Conservation (phyloP, 1,284 basidiomycete species). For the Ganoderma lucidum region DNA sequence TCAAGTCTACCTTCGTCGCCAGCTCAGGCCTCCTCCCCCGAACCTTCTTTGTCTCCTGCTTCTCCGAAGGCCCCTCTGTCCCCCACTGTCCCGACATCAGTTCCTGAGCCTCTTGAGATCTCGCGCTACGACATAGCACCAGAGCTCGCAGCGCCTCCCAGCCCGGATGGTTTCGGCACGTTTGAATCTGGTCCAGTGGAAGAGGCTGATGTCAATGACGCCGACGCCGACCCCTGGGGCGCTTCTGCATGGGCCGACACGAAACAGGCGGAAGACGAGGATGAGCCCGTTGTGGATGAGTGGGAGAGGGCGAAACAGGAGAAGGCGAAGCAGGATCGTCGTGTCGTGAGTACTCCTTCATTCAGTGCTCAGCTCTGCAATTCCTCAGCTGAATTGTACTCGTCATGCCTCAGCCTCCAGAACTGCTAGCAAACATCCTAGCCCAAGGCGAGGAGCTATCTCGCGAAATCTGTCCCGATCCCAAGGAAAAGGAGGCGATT, state of each 20-base stretch:
- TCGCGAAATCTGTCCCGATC: slow-evolving; percentile 57
- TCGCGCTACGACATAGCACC: slow-evolving; percentile 17
- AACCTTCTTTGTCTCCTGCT: slow-evolving; percentile 12
- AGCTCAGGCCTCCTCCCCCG: slow-evolving; percentile 20
- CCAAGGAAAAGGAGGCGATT: slow-evolving; percentile 27
- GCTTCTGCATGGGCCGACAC: slow-evolving; percentile 47
- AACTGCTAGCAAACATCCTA: slow-evolving; percentile 65
- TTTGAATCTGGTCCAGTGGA: slow-evolving; percentile 58
- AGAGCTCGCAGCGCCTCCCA: slow-evolving; percentile 38
- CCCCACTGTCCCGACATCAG: neutral
- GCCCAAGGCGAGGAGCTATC: slow-evolving; percentile 58
- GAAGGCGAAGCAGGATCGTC: slow-evolving; percentile 64
- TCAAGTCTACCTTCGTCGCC: slow-evolving; percentile 1
- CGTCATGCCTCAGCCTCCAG: slow-evolving; percentile 63
- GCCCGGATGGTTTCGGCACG: slow-evolving; percentile 67
- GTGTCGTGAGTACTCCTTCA: slow-evolving; percentile 59
- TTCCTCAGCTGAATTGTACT: neutral
- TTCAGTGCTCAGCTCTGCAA: neutral
- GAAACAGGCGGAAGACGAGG: slow-evolving; percentile 26
- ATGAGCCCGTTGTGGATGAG: slow-evolving; percentile 55
- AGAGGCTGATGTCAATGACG: slow-evolving; percentile 36
- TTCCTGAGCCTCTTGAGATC: slow-evolving; percentile 20
- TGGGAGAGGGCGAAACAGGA: slow-evolving; percentile 71
- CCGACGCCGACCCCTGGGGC: slow-evolving; percentile 56
- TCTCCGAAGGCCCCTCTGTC: neutral